Evolutionary conservation across 257 asterid genomes (phyloP).

Genomic region (Solanum megistacrolobum): DNA sequence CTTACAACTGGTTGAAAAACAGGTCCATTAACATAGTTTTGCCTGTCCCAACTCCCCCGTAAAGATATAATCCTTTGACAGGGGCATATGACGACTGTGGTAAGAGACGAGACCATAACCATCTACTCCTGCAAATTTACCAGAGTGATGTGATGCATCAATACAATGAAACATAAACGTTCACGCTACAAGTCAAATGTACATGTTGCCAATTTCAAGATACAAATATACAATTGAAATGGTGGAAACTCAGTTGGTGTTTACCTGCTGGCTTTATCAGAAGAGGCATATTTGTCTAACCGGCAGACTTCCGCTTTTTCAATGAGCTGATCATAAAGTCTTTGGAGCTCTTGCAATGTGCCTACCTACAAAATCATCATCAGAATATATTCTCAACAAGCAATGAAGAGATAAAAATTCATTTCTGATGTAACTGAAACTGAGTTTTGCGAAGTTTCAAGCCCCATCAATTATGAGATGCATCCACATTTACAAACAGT

Average conservation of each 20-base stretch:
- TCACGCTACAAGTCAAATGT: neutral
- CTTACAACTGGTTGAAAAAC: constrained; percentile 70
- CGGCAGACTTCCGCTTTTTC: constrained; percentile 64
- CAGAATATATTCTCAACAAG: constrained; percentile 4
- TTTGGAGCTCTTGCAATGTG: constrained; percentile 81
- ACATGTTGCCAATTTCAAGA: neutral
- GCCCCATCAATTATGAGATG: neutral
- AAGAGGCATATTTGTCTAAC: constrained; percentile 61
- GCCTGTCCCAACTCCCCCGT: constrained; percentile 98
- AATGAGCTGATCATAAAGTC: constrained; percentile 76
- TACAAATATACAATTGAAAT: neutral
- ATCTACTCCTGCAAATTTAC: constrained; percentile 58
- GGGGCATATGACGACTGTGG: constrained; percentile 57
- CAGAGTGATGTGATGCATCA: neutral
- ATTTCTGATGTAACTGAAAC: neutral
- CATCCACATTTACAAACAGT: neutral
- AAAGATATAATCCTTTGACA: constrained; percentile 86
- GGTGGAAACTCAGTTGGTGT: neutral
- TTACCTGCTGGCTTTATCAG: constrained; percentile 72
- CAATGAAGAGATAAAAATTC: neutral
- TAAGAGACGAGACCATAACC: constrained; percentile 90
- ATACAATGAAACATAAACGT: neutral
- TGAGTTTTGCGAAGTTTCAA: neutral
- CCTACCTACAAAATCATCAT: constrained; percentile 46
- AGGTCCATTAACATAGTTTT: constrained; percentile 97